These are phyloP conservation scores for Eutreptiella sp. DNA, from an alignment of 208 protist genomes.

Conservation along the genomic window DNA sequence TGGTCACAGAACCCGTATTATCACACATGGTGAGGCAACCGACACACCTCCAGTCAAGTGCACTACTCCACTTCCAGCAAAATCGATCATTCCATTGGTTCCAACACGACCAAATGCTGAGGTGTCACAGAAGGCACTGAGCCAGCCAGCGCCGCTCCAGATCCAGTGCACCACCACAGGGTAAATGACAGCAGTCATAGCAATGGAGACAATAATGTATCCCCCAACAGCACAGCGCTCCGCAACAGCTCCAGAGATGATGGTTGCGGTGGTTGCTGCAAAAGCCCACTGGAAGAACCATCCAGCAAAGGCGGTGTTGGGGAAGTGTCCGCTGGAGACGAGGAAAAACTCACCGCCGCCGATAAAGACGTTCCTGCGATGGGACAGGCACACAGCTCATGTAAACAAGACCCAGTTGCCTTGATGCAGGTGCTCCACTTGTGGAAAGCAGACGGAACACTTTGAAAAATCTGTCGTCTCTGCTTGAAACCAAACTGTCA, in stretches of 20 bases:
- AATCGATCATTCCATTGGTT: constrained; percentile 28
- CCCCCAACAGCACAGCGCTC: constrained; percentile 18
- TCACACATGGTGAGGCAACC: too few relatives aligned
- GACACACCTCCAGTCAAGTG: constrained; percentile 31
- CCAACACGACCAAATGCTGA: constrained; percentile 12
- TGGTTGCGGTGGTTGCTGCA: constrained; percentile 23
- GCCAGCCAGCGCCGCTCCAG: constrained; percentile 13
- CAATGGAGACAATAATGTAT: constrained; percentile 20
- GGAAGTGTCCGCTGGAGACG: background rate
- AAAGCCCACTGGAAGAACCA: constrained; percentile 35
- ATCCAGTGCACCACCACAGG: constrained; percentile 31
- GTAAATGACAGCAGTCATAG: constrained; percentile 22
- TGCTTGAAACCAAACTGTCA: too few relatives aligned
- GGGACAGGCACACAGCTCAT: too few relatives aligned
- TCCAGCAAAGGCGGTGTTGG: background rate
- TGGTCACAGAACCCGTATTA: too few relatives aligned
- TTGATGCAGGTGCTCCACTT: too few relatives aligned
- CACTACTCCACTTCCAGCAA: constrained; percentile 32
- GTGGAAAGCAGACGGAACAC: too few relatives aligned
- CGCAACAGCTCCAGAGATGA: constrained; percentile 31
- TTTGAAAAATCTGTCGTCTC: too few relatives aligned
- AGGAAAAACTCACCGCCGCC: constrained; percentile 19
- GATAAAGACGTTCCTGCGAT: constrained; percentile 23
- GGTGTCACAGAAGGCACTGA: constrained; percentile 24
- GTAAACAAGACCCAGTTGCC: too few relatives aligned